Evolutionary conservation across 108 stramenopile genomes (phyloP), one percentile per base, ranked within the genome.

Genomic region (Schizochytrium sp.): DNA sequence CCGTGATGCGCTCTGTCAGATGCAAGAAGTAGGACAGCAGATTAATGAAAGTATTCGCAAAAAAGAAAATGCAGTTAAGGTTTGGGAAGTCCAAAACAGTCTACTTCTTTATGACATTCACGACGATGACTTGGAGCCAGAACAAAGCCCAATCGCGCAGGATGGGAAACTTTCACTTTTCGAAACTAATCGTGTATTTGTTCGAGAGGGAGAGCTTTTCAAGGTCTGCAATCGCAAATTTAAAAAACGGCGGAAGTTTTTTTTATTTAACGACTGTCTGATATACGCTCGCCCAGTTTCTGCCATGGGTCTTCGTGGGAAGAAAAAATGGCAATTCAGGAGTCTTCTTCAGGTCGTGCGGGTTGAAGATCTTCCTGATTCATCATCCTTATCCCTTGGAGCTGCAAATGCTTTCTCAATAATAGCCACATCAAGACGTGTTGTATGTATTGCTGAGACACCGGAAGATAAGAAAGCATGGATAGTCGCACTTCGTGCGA

Each of bases 31-130:
- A 38, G 76, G 50, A 47, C 8, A 47, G 47, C 47, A 83, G 13
- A 49, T 83, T 28, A 83, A 83, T 53, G 76, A 83, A 40, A 83
- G 50, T 1, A 83, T 83, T 50, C 76, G 76, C 76, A 83, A 49
- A 28, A 83, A 83, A 42, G 76, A 83, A 28, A 83, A 83, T 28
- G 76, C 76, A 5, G 76, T 83, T n/a, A 83, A 83, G 76, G 76
- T 83, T 0, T 83, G 76, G 76, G 76, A 83, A 40, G 76, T 83
- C 28, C 76, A 83, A 28, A 83, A 55, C 53, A 55, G 50, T n/a
- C 76, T 83, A 38, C 17, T 55, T 38, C 55, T 47, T 40, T 47
- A 83, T 53, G 28, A 5, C 28, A 5, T 53, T 41, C n/a, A 15
- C 38, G 28, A 38, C 53, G 76, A 49, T 10, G 50, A 49, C 53